Evolutionary conservation across 495 filamentous ascomycete species (phyloP), one percentile per base, ranked within the genome.

Genomic region (Geopyxis carbonaria): DNA sequence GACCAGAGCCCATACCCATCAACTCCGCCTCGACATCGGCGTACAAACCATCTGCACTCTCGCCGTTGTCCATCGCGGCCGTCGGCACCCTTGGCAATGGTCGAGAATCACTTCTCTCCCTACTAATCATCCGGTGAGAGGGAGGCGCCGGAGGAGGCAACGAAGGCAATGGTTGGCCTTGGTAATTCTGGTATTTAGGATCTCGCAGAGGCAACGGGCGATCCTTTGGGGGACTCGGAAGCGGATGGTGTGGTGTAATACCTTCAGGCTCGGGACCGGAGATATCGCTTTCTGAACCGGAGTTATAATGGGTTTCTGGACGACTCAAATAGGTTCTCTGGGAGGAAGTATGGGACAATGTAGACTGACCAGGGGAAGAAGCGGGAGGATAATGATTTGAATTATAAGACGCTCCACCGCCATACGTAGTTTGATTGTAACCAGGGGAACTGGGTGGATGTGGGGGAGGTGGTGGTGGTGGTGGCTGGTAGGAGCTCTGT

Each of bases 71-170:
- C 1, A 55, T 58, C 1, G 45, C 61, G 6, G 57, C 59, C 13
- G 64, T 58, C 20, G 62, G 63, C 7, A 63, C 62, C 11, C 58
- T 56, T 38, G 59, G 47, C 14, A 51, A 50, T 10, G 61, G 42
- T 25, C 60, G 60, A 20, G 61, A 57, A 11, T 54, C 22, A 45
- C 56, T 68, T 23, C 16, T 8, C 7, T 44, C 48, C 35, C 45
- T 31, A 37, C 42, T 50, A 37, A 60, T 46, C 18, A 53, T 44
- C 19, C 63, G 56, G 50, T 69, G 66, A 11, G 51, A 58, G 2
- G 65, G 66, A 0, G 70, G 66, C 9, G 59, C 55, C 0, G 67
- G 64, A 6, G 72, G 69, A 32, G 33, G 55, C 48, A 34, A 53
- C 38, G 34, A 57, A 35, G 33, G 48, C 45, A 43, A 48, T 36